phyloP scores from a whole-genome alignment of 1,284 basidiomycete species.

The Ganoderma resinaceum region DNA sequence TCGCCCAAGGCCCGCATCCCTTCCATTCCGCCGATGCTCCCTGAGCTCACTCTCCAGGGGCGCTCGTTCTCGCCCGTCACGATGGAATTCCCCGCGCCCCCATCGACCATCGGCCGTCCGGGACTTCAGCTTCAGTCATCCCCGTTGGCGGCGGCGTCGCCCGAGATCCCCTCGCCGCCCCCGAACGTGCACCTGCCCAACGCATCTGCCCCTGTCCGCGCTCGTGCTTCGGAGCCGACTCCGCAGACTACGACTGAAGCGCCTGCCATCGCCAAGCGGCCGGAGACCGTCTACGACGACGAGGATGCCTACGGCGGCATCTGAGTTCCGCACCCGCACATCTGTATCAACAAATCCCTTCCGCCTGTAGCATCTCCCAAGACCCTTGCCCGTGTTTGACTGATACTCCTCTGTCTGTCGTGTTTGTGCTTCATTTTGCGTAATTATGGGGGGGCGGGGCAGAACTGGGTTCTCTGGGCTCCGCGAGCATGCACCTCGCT shows the following conservation, averaged over 20 bases:
- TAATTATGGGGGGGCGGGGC: constrained; percentile 33
- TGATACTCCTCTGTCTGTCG: neutral
- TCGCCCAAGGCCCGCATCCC: constrained; percentile 48
- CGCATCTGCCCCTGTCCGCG: constrained; percentile 30
- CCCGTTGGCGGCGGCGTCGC: constrained; percentile 14
- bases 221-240: constrained; percentile 28
- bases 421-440: constrained; percentile 22
- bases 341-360: constrained; percentile 26
- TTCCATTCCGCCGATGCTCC: constrained; percentile 59
- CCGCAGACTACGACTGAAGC: constrained; percentile 7
- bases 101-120: constrained; percentile 23
- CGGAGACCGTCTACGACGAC: constrained; percentile 57
- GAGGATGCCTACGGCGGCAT: constrained; percentile 74
- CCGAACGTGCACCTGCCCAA: constrained; percentile 34
- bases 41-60: constrained; percentile 51
- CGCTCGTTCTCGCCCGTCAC: constrained; percentile 46
- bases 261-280: constrained; percentile 38
- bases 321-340: constrained; percentile 38
- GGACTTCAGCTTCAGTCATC: constrained; percentile 41
- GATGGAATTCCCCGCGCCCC: constrained; percentile 41
- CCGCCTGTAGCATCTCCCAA: constrained; percentile 24
- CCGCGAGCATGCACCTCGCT: constrained; percentile 31
- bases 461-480: constrained; percentile 41
- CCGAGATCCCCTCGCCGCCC: constrained; percentile 34
- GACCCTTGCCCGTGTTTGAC: constrained; percentile 6